phyloP scores from a whole-genome alignment of 2,329 filamentous ascomycete genomes.

The Metarhizium brunneum region DNA sequence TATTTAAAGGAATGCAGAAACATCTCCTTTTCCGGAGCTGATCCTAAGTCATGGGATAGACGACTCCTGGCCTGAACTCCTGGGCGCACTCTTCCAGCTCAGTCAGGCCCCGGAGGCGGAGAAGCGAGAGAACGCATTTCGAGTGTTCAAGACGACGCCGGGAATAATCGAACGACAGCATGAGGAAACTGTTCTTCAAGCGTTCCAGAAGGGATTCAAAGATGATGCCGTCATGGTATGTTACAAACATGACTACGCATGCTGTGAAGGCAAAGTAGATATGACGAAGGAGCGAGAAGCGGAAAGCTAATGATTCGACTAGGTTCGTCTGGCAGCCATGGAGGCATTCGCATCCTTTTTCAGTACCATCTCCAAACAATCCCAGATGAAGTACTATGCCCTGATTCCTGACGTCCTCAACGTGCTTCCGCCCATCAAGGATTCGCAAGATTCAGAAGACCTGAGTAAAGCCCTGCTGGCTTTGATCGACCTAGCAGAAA shows the following conservation, averaged over 20 bases:
- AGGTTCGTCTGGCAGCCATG: constrained; percentile 90
- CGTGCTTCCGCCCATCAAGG: constrained; percentile 88
- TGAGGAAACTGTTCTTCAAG: constrained; percentile 77
- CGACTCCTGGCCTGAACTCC: constrained; percentile 81
- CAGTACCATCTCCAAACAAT: constrained; percentile 79
- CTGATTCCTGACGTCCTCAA: constrained; percentile 89
- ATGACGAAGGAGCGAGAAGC: background rate
- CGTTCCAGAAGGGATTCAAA: constrained; percentile 87
- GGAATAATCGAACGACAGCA: constrained; percentile 95
- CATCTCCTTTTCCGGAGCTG: constrained; percentile 10
- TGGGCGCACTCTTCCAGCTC: constrained; percentile 77
- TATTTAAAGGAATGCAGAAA: constrained; percentile 7
- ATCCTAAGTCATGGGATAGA: constrained; percentile 36
- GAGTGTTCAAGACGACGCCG: constrained; percentile 91
- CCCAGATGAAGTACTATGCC: constrained; percentile 76
- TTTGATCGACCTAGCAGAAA: constrained; percentile 88
- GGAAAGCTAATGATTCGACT: background rate
- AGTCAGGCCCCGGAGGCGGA: constrained; percentile 78
- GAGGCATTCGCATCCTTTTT: constrained; percentile 97
- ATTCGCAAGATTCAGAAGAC: constrained; percentile 80
- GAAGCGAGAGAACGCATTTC: constrained; percentile 85
- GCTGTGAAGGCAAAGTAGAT: background rate
- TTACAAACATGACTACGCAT: constrained; percentile 3
- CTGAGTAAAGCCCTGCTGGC: constrained; percentile 83
- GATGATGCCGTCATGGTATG: constrained; percentile 73